A percentile compares a stretch with the other conserved stretches of the same genome.
Conservation (phyloP, 768 basidiomycete species). For the Austroboletus festivus region DNA sequence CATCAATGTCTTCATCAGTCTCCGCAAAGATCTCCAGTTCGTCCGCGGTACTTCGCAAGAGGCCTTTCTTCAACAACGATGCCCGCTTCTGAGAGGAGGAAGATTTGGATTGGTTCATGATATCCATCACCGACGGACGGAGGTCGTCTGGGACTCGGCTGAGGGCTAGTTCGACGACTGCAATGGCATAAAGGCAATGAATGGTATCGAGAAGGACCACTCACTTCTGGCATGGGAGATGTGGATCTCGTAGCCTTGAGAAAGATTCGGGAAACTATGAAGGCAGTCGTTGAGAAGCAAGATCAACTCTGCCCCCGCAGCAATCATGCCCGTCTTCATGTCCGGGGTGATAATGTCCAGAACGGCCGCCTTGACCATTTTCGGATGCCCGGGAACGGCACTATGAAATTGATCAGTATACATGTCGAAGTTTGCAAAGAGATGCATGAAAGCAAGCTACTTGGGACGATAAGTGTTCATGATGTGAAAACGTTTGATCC, state of each 20-base stretch:
- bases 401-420: constrained; percentile 33
- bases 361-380: constrained; percentile 67
- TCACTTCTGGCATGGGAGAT: constrained; percentile 75
- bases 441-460: constrained; percentile 36
- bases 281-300: constrained; percentile 64
- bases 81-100: constrained; percentile 67
- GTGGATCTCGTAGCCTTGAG: constrained; percentile 68
- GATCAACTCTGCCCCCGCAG: constrained; percentile 73
- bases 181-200: background rate
- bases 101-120: constrained; percentile 64
- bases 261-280: constrained; percentile 67
- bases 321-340: constrained; percentile 55
- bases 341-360: constrained; percentile 85
- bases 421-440: background rate
- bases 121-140: constrained; percentile 56
- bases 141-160: constrained; percentile 57
- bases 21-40: constrained; percentile 72
- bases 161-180: constrained; percentile 67
- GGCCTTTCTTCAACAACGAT: constrained; percentile 63
- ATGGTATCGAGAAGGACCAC: constrained; percentile 21
- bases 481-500: constrained; percentile 85
- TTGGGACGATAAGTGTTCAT: constrained; percentile 67
- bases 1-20: constrained; percentile 61
- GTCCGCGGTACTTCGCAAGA: constrained; percentile 64
- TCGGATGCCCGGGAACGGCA: constrained; percentile 69